Percentiles rank a stretch among this genome's conserved stretches.
Conservation (phyloP, 495 filamentous ascomycete genomes). For the Trichocladium antarcticum region DNA sequence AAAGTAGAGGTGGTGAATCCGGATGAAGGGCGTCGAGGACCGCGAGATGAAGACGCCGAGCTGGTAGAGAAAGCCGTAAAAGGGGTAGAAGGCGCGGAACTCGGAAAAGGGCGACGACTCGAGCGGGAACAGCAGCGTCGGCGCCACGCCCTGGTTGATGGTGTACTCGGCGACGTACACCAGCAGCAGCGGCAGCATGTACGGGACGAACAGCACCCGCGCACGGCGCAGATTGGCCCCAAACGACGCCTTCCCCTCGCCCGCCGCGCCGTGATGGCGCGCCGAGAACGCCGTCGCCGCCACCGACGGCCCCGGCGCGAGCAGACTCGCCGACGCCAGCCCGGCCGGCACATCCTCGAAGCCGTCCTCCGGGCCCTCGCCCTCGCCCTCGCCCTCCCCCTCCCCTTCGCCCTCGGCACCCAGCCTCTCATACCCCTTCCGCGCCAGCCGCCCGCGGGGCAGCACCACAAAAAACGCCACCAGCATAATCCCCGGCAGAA, state of each 20-base stretch:
- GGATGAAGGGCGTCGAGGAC: slow-evolving; percentile 76
- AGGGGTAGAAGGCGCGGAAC: slow-evolving; percentile 83
- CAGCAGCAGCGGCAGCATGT: slow-evolving; percentile 80
- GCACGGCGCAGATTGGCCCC: slow-evolving; percentile 34
- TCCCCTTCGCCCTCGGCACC: slow-evolving; percentile 28
- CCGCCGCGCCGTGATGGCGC: background rate
- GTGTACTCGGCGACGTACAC: slow-evolving; percentile 95
- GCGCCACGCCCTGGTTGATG: slow-evolving; percentile 87
- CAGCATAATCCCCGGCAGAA: slow-evolving; percentile 72
- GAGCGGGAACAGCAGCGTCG: slow-evolving; percentile 80
- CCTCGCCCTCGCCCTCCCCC: slow-evolving; percentile 27
- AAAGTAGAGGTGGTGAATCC: slow-evolving; percentile 67
- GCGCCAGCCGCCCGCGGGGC: slow-evolving; percentile 47
- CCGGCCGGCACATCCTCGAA: slow-evolving; percentile 24
- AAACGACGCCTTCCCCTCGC: slow-evolving; percentile 32
- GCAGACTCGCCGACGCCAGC: slow-evolving; percentile 28
- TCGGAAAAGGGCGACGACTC: slow-evolving; percentile 60
- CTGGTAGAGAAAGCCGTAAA: slow-evolving; percentile 86
- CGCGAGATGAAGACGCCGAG: slow-evolving; percentile 87
- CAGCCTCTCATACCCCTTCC: slow-evolving; percentile 33
- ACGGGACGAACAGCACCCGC: slow-evolving; percentile 39
- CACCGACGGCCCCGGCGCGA: slow-evolving; percentile 23
- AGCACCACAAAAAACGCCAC: slow-evolving; percentile 73
- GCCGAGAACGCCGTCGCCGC: slow-evolving; percentile 21
- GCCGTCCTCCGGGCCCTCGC: slow-evolving; percentile 28